Base-by-base conservation (phyloP, 2,329 filamentous ascomycete species). In the Sclerotiophoma versabilis region DNA sequence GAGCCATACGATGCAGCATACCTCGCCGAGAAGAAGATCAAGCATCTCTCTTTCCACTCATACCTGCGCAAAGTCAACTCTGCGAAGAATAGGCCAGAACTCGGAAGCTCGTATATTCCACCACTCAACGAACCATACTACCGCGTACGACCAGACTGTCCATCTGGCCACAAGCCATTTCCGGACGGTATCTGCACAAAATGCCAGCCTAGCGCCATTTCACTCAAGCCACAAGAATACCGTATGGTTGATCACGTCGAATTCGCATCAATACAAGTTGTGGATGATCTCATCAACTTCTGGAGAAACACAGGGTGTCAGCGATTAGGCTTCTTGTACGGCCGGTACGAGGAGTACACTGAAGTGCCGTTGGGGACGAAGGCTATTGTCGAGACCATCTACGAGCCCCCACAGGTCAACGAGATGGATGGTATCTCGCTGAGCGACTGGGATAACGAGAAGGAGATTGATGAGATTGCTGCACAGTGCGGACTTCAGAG, bases 171-270 rank as follows among this genome's bases (percentile, higher is more conserved):
- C 76, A 89, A 92, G 15, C 86, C 89, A 34, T 99, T 95, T 87
- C 95, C 95, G 3, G 92, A 96, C 66, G 95, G 95, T 14, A 98
- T 99, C 62, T 99, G 95, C 79, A 96, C 91, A 54, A 99, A 98
- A 75, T 99, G 95, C 68, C 96, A 99, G 72, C 95, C 95, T 7
- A 96, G 93, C 61, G 93, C 95, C 50, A 99, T 99, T 71, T 96
- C 92, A 10, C 80, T 99, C 47, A 93, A 98, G 71, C 92, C 92
- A 5, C 95, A 99, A 75, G 83, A 89, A 17, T 99, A 93, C 75
- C 91, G 95, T 45, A 97, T 95, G 91, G 93, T 99, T 3, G 95
- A 99, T 69, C 95, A 99, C 74, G 95, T 99, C 59, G 96, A 99
- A 75, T 98, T 99, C 72, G 88, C 93, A 1, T 88, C 90, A 1